Evolutionary conservation across 495 filamentous ascomycete genomes (phyloP), one percentile per base, ranked within the genome.

Genomic region (Xylaria bambusicola): DNA sequence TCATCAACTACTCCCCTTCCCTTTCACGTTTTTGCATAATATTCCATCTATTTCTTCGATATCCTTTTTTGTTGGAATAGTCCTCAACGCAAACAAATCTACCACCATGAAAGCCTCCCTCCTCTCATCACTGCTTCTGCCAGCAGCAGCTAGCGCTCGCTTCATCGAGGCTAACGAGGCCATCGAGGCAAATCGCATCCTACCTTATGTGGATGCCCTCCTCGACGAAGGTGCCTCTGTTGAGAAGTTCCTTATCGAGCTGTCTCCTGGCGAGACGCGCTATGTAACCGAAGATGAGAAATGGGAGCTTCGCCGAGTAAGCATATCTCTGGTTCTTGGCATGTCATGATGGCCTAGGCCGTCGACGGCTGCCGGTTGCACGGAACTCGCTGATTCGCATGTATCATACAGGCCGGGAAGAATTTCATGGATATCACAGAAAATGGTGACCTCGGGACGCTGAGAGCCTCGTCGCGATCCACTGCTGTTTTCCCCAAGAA

Each of bases 351-450:
- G n/a, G 7, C 38, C 36, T 13, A 4, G 3, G n/a, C 13, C 2
- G 5, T 17, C 13, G 21, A 10, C 17, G 2, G 17, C 18, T 10
- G 21, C 41, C 21, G 41, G 17, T 21, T 6, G 41, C 35, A 51
- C 6, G 7, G 15, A 26, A n/a, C 42, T 56, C 38, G 17, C 61
- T 70, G 56, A 68, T 46, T 42, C 8, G 33, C 29, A 23, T 21
- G 15, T 56, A 47, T 31, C 46, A 65, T 60, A n/a, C n/a, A 96
- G 93, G 78, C 89, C 64, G 91, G 92, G 49, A 77, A 86, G 44
- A 92, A 88, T 63, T 98, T 98, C 78, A 96, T 98, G 80, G 94
- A 98, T 73, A 90, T 98, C 65, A 97, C 94, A 54, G 83, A 90
- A 62, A 77, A 83, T 35, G 73, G 73, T 35, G 78, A 88, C 45